phyloP scores from a whole-genome alignment of 129 eudicot species.

The Arctium lappa region DNA sequence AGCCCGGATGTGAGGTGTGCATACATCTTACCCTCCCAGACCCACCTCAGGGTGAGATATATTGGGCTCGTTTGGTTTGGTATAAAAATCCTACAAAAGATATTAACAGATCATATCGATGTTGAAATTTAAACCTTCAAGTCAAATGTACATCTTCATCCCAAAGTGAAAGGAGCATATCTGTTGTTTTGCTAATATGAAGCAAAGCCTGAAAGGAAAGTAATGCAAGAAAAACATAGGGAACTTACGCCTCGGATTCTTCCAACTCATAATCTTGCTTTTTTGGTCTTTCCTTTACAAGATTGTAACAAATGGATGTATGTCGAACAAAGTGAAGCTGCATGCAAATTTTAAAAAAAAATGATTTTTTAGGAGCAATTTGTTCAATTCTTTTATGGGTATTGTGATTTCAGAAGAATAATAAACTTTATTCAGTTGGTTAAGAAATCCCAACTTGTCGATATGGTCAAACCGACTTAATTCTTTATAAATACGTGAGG shows the following conservation, averaged over 20 bases:
- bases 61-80: neutral
- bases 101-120: neutral
- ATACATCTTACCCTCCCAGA: neutral
- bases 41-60: neutral
- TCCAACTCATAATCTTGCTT: constrained; percentile 29
- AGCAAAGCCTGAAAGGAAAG: neutral
- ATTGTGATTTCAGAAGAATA: neutral
- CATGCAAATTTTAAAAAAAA: constrained; percentile 12
- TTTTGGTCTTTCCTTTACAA: constrained; percentile 36
- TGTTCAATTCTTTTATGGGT: neutral
- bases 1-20: neutral
- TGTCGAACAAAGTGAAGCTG: constrained; percentile 81
- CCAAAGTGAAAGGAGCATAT: neutral
- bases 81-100: neutral
- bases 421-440: neutral
- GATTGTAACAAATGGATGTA: constrained; percentile 52
- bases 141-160: neutral
- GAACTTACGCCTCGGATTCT: constrained; percentile 41
- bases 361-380: neutral
- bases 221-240: constrained; percentile 3
- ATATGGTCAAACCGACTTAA: no score
- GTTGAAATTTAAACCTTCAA: neutral
- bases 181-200: neutral
- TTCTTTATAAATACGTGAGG: no score
- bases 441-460: no score